Base-by-base conservation (phyloP, 2,329 filamentous ascomycete genomes). In the Didymella keratinophila region DNA sequence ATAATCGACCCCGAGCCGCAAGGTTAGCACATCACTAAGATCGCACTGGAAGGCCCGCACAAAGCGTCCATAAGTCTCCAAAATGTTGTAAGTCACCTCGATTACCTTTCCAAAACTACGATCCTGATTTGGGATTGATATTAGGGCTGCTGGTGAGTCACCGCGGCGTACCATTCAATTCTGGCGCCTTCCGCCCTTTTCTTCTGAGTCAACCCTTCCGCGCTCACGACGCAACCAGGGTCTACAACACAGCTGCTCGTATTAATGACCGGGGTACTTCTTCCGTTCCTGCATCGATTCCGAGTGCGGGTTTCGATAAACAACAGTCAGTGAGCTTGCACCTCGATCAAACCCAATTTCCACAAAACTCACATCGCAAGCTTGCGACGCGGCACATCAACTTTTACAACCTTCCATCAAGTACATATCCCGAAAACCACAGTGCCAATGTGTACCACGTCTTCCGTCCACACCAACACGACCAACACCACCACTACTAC, bases 131-230 rank as follows among this genome's bases (percentile, higher is more conserved):
- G 20, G 5, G 8, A 23, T 11, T 10, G 21, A 36, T 25, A 9
- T 21, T 16, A 45, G 12, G 30, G 50, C 9, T 37, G n/a, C 18
- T 44, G n/a, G 32, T 56, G 53, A 56, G 23, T 56, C 53, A 56
- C 18, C 39, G 12, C 23, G 23, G 30, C 30, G 28, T 12, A 27
- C 14, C 21, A 36, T 21, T 18, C 12, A 16, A 2, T 48, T 37
- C 37, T 14, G 55, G 55, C 48, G 28, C 10, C 42, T 44, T 27
- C 36, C 56, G 56, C 56, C 56, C 56, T 58, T 37, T 58, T 58
- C 45, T 27, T 53, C 32, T 58, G 39, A 49, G 49, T 53, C 56
- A 58, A 32, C n/a, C 18, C 28, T 51, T 39, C 32, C 10, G 12
- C 28, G 12, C 18, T 21, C 8, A 34, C 28, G 34, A 36, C n/a